phyloP scores from a whole-genome alignment of 2,329 filamentous ascomycete genomes.

The Exophiala viscosa region DNA sequence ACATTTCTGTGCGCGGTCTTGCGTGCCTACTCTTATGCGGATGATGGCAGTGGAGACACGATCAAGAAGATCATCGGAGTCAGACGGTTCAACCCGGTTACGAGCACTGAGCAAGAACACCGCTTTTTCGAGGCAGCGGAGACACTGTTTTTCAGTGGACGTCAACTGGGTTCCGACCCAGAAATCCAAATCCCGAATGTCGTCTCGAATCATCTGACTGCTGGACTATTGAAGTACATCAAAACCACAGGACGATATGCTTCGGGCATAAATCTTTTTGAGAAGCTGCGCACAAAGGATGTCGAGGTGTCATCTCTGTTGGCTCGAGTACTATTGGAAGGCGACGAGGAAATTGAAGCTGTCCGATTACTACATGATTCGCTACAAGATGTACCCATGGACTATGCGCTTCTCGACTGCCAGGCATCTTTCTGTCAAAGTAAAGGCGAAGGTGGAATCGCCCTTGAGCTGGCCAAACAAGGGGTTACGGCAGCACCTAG shows the following conservation, averaged over 20 bases:
- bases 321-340: conserved; percentile 86
- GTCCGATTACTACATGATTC: conserved; percentile 83
- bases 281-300: conserved; percentile 87
- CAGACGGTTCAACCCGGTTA: conserved; percentile 93
- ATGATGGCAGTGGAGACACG: conserved; percentile 88
- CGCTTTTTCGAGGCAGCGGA: conserved; percentile 93
- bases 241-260: conserved; percentile 90
- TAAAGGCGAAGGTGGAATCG: conserved; percentile 83
- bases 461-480: conserved; percentile 87
- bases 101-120: conserved; percentile 96
- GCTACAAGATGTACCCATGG: conserved; percentile 89
- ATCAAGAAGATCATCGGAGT: conserved; percentile 98
- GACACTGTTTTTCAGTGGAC: conserved; percentile 88
- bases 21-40: conserved; percentile 91
- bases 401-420: conserved; percentile 92
- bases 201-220: conserved; percentile 90
- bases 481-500: conserved; percentile 93
- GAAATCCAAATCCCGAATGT: conserved; percentile 96
- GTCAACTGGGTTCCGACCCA: conserved; percentile 93
- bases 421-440: conserved; percentile 88
- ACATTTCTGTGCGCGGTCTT: conserved; percentile 95
- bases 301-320: conserved; percentile 91
- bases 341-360: conserved; percentile 94
- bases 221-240: conserved; percentile 92
- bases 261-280: conserved; percentile 95